phyloP scores from a whole-genome alignment of 352 stramenopile genomes.

The Phytophthora macrochlamydospora region DNA sequence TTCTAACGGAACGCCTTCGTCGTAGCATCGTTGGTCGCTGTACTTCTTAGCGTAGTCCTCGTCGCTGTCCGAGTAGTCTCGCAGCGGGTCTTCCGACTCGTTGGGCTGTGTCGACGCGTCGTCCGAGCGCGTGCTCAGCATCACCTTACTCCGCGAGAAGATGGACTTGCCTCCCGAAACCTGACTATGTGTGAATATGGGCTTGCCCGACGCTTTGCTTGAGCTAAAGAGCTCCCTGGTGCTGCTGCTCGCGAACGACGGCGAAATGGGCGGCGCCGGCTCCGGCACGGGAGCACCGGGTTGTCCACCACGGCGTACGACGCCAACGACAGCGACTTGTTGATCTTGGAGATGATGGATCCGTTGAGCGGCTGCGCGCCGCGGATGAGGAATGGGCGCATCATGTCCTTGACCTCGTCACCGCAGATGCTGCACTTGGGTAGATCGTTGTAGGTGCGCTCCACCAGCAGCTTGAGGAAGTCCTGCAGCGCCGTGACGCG shows the following conservation, averaged over 20 bases:
- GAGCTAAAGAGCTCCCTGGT: conserved; percentile 35
- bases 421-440: conserved; percentile 79
- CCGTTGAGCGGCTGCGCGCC: conserved; percentile 76
- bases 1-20: conserved; percentile 66
- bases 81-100: conserved; percentile 57
- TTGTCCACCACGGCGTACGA: conserved; percentile 66
- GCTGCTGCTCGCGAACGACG: conserved; percentile 16
- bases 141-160: conserved; percentile 36
- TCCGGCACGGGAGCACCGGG: conserved; percentile 34
- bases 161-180: conserved; percentile 35
- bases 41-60: conserved; percentile 58
- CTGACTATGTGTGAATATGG: conserved; percentile 46
- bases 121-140: conserved; percentile 41
- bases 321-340: conserved; percentile 70
- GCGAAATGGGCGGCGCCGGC: conserved; percentile 36
- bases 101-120: conserved; percentile 54
- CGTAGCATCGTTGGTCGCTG: conserved; percentile 67
- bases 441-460: conserved; percentile 72
- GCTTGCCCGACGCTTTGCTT: conserved; percentile 43
- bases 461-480: conserved; percentile 77
- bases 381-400: conserved; percentile 79
- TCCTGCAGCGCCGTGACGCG: conserved; percentile 72
- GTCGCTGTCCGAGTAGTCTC: conserved; percentile 46
- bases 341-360: conserved; percentile 74
- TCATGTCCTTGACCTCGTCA: conserved; percentile 66